phyloP scores from a whole-genome alignment of 257 asterid species.

The Linderniella brevidens region DNA sequence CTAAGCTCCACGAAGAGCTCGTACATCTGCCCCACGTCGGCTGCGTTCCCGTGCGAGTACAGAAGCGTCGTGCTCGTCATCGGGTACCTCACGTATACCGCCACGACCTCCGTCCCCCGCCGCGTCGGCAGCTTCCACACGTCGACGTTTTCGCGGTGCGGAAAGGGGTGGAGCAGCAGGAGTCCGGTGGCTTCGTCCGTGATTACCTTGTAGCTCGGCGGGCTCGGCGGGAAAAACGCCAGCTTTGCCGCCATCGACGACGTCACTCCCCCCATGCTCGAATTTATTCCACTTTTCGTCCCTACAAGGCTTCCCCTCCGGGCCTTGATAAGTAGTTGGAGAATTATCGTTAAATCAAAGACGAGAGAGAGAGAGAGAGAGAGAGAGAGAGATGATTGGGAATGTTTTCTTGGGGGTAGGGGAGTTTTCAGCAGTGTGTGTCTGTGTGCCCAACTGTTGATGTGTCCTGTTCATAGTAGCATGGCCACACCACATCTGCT shows the following conservation, averaged over 20 bases:
- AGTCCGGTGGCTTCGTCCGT: conserved; percentile 45
- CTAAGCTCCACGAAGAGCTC: conserved; percentile 88
- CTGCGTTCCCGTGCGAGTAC: conserved; percentile 91
- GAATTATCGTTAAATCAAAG: too few relatives aligned
- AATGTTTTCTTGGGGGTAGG: too few relatives aligned
- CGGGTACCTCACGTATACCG: conserved; percentile 66
- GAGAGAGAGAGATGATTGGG: too few relatives aligned
- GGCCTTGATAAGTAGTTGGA: too few relatives aligned
- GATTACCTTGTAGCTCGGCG: conserved; percentile 56
- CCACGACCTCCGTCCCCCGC: conserved; percentile 71
- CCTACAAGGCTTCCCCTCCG: too few relatives aligned
- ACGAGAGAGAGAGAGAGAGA: too few relatives aligned
- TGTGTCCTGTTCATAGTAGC: too few relatives aligned
- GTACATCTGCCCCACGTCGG: conserved; percentile 92
- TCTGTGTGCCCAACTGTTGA: conserved; percentile 1
- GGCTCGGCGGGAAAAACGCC: conserved; percentile 86
- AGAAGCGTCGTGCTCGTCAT: conserved; percentile 80
- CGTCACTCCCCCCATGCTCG: conserved; percentile 83
- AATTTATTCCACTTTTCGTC: too few relatives aligned
- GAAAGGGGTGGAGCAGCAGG: conserved; percentile 58
- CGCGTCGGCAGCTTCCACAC: conserved; percentile 63
- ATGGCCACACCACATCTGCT: too few relatives aligned
- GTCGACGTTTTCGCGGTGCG: conserved; percentile 89
- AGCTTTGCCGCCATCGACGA: conserved; percentile 96
- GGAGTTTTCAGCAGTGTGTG: too few relatives aligned